Conservation (phyloP, 495 filamentous ascomycete species). For the Penicillium maclennaniae region DNA sequence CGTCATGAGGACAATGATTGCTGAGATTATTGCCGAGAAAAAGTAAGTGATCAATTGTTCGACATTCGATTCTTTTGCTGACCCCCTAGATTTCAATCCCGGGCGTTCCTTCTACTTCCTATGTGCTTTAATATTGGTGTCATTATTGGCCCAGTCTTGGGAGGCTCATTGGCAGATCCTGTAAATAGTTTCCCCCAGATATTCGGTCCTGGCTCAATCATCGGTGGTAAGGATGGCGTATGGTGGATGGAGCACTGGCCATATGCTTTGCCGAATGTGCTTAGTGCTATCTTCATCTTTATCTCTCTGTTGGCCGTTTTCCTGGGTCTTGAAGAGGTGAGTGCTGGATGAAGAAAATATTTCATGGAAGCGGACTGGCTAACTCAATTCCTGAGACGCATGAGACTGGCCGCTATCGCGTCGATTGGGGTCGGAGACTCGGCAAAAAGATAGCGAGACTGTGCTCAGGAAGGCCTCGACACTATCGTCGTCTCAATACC, state of each 20-base stretch:
- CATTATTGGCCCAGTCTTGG: conserved; percentile 61
- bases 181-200: conserved; percentile 57
- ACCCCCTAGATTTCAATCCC: conserved; percentile 55
- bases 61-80: not conserved
- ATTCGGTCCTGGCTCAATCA: conserved; percentile 57
- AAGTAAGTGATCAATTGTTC: conserved; percentile 31
- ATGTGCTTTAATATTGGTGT: conserved; percentile 77
- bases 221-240: conserved; percentile 50
- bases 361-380: not conserved
- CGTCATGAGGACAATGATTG: conserved; percentile 78
- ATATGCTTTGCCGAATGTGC: conserved; percentile 60
- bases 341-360: not conserved
- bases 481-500: conserved; percentile 29
- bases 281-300: conserved; percentile 54
- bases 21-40: conserved; percentile 71
- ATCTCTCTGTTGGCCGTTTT: conserved; percentile 46
- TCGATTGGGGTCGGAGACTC: conserved; percentile 49
- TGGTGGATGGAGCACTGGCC: conserved; percentile 59
- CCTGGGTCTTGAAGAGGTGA: conserved; percentile 58
- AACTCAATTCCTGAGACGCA: conserved; percentile 38
- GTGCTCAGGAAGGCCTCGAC: conserved; percentile 25
- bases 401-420: conserved; percentile 39
- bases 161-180: conserved; percentile 71
- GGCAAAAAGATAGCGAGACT: conserved; percentile 38
- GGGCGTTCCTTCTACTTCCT: conserved; percentile 76